Base-by-base conservation (phyloP, 2,329 filamentous ascomycete species). In the Xylariaceae sp. region DNA sequence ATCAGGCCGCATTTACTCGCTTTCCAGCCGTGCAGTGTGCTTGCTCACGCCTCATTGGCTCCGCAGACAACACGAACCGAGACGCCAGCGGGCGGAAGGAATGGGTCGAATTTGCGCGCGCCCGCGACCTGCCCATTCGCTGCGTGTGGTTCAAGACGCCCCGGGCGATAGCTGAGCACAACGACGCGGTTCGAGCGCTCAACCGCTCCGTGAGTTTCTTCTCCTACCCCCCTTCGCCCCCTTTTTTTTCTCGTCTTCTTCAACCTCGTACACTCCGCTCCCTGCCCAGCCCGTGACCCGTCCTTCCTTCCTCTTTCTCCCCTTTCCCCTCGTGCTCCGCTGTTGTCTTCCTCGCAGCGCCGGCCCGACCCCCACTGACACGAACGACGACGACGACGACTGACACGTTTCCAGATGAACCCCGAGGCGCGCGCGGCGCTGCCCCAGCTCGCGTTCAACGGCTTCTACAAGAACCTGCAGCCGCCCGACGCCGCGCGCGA, bases 61-160 rank as follows among this genome's bases (percentile, higher is more conserved):
- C n/a, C n/a, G 4, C 5, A 92, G 92, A 98, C 59, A 96, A 94
- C 57, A 96, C 92, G n/a, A 98, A 98, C 55, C 77, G 89, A 19
- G 83, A 94, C 60, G 57, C 68, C 9, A 81, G 85, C 33, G 86
- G 81, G 16, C 74, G 92, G 44, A 70, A 72, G n/a, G 63, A 83
- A 39, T 96, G 90, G 90, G 61, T 86, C 19, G 65, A 75, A 17
- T 61, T 96, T 19, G 88, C 88, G 13, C 72, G 70, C 43, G 80
- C 81, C 49, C 63, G 77, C 50, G 65, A 74, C 4, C 68, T 93
- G 2, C 81, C 84, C 2, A 83, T 94, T 47, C 82, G 90, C 29
- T 94, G 90, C 52, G 68, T 96, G 8, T 82, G 83, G 59, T 92
- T 98, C 63, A 83, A 80, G 32, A 82, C 87, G 10, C 68, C 79